Evolutionary conservation across 2,329 filamentous ascomycete species (phyloP).

Genomic region (Rhexocercosporidium sp.): DNA sequence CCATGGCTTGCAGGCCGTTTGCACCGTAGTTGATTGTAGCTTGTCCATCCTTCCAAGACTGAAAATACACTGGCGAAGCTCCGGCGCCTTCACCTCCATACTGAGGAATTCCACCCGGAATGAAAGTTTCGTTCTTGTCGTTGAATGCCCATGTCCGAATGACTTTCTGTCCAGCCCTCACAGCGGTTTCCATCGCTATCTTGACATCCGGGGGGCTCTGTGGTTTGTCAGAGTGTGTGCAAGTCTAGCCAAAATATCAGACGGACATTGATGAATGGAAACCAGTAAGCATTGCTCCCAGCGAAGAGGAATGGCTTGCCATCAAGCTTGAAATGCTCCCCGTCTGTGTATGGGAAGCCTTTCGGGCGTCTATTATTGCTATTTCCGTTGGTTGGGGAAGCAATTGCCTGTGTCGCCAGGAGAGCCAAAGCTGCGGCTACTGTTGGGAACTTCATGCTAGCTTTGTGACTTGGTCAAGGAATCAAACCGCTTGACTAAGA

Average conservation of each 20-base stretch:
- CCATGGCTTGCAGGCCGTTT: slow-evolving; percentile 48
- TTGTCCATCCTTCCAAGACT: slow-evolving; percentile 23
- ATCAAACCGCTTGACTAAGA: neutral
- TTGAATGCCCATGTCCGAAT: slow-evolving; percentile 64
- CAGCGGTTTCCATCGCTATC: slow-evolving; percentile 2
- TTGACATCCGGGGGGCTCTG: slow-evolving; percentile 17
- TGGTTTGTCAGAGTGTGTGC: neutral
- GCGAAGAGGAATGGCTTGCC: slow-evolving; percentile 17
- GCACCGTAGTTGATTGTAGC: slow-evolving; percentile 43
- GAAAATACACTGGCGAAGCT: slow-evolving; percentile 39
- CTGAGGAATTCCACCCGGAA: slow-evolving; percentile 47
- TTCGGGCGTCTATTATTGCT: neutral
- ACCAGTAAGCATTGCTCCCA: slow-evolving; percentile 17
- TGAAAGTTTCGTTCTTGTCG: slow-evolving; percentile 54
- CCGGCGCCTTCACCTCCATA: slow-evolving; percentile 36
- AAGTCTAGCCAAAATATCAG: neutral
- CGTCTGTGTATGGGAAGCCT: slow-evolving; percentile 13
- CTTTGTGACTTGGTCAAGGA: neutral
- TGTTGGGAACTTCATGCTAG: slow-evolving; percentile 12
- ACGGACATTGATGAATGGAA: slow-evolving; percentile 20
- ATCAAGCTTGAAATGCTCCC: slow-evolving; percentile 14
- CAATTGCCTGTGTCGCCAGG: neutral
- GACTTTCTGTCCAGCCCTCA: slow-evolving; percentile 51
- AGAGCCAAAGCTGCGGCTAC: slow-evolving; percentile 4
- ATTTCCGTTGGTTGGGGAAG: neutral